A percentile compares a stretch with the other conserved stretches of the same genome.
phyloP scores from a whole-genome alignment of 495 filamentous ascomycete genomes.

The Neurospora sp. region DNA sequence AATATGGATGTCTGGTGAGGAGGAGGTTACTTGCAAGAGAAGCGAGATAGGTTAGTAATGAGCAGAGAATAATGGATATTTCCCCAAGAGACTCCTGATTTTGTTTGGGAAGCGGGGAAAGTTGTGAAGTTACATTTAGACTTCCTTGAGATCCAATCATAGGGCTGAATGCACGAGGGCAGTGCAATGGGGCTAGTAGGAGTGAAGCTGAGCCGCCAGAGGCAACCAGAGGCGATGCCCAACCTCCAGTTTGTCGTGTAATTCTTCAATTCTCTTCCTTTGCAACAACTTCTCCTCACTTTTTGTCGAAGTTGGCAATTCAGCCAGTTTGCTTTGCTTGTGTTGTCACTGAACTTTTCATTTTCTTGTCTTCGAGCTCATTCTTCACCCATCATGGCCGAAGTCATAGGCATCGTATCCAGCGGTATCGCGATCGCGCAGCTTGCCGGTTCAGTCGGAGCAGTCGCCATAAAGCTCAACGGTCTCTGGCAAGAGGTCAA shows the following conservation, averaged over 20 bases:
- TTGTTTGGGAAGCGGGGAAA: too few species aligned
- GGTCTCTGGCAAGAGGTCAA: neutral
- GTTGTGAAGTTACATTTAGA: too few species aligned
- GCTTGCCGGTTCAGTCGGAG: neutral
- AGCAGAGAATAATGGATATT: too few species aligned
- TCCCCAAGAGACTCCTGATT: too few species aligned
- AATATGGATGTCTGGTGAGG: neutral
- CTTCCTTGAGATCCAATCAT: too few species aligned
- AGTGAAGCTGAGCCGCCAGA: too few species aligned
- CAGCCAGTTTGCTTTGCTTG: neutral
- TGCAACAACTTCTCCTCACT: neutral
- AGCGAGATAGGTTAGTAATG: neutral
- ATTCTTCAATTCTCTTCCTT: neutral
- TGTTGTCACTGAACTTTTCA: neutral
- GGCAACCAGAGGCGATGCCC: too few species aligned
- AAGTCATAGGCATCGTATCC: neutral
- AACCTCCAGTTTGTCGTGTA: too few species aligned
- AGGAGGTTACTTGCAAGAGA: neutral
- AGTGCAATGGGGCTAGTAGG: too few species aligned
- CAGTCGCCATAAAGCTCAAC: neutral
- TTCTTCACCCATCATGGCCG: neutral
- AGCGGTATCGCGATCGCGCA: neutral
- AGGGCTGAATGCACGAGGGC: too few species aligned
- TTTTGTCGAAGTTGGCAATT: neutral
- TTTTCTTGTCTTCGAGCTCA: too few species aligned